Percentiles rank a stretch among this genome's conserved stretches.
Conservation (phyloP, 768 basidiomycete genomes). For the Tricholoma sp. region DNA sequence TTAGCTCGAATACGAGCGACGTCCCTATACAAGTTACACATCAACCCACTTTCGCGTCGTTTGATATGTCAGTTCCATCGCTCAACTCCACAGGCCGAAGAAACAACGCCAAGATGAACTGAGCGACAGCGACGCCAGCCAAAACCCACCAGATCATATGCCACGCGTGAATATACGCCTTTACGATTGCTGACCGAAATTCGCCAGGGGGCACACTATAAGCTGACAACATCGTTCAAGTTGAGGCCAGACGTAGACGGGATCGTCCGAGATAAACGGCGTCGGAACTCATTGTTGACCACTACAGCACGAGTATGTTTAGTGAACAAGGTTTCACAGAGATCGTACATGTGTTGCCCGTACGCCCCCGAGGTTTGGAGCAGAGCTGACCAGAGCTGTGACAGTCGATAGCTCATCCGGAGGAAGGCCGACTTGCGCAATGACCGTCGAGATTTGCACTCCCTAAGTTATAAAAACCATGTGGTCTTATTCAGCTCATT, state of each 20-base stretch:
- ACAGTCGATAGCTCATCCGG: conserved; percentile 19
- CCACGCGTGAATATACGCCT: conserved; percentile 18
- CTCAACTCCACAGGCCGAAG: conserved; percentile 9
- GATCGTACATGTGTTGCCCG: conserved; percentile 14
- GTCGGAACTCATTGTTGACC: conserved; percentile 20
- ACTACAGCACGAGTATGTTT: conserved; percentile 8
- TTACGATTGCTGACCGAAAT: conserved; percentile 7
- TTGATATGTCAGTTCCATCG: neutral
- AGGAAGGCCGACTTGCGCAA: conserved; percentile 21
- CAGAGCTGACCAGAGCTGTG: conserved; percentile 18
- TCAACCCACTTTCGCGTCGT: neutral
- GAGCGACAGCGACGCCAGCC: conserved; percentile 16
- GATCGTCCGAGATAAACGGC: conserved; percentile 2
- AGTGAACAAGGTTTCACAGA: neutral
- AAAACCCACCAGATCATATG: conserved; percentile 15
- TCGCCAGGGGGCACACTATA: conserved; percentile 8
- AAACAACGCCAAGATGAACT: conserved; percentile 15
- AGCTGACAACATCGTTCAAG: conserved; percentile 16
- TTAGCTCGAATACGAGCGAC: neutral
- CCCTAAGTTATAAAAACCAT: conserved; percentile 8
- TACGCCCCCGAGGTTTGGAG: conserved; percentile 20
- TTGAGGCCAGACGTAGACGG: conserved; percentile 10
- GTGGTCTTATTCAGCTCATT: neutral
- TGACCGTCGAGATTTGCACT: conserved; percentile 19
- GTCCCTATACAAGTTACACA: neutral